Evolutionary conservation across 2,329 filamentous ascomycete species (phyloP), one percentile per base, ranked within the genome.

Genomic region (Trichoderma sp.): DNA sequence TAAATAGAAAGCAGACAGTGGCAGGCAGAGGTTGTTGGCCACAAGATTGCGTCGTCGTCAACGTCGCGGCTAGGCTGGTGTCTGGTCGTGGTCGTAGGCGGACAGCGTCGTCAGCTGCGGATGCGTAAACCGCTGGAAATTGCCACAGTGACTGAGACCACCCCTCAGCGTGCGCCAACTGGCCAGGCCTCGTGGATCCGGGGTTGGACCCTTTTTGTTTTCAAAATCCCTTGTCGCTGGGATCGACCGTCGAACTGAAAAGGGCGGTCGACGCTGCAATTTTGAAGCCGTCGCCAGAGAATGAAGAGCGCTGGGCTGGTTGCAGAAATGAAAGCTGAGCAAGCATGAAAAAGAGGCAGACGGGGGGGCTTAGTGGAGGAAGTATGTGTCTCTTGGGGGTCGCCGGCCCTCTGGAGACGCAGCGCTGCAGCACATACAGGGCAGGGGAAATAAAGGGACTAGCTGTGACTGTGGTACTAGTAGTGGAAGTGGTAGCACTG

Each of bases 391-490:
- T 69, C 55, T 68, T 59, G 69, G 69, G 67, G 69, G 69, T 30
- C 62, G 15, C 50, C 50, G 43, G 28, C 17, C 17, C 28, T 67
- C 39, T 69, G 57, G 47, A 36, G 28, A 65, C 39, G 43, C 43
- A 53, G 63, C 28, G 47, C 63, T 65, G 63, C 43, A 23, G 70
- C 70, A 62, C 53, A 43, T 61, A 62, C 66, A 69, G 66, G 66
- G 62, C 47, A 28, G 76, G 78, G 76, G 77, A 77, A 78, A 79
- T 78, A 79, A 79, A 78, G 67, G 67, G 71, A 64, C 63, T 55
- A 30, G 47, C 36, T 13, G 43, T 26, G 7, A 36, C 34, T 36
- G 34, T 15, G 34, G 34, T 36, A 36, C 34, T 36, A 15, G 30
- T 30, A 65, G 63, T 53, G 63, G 39, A 20, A 57, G 50, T 67